phyloP scores from a whole-genome alignment of 2,329 filamentous ascomycete species.

The Zymoseptoria pseudotritici region DNA sequence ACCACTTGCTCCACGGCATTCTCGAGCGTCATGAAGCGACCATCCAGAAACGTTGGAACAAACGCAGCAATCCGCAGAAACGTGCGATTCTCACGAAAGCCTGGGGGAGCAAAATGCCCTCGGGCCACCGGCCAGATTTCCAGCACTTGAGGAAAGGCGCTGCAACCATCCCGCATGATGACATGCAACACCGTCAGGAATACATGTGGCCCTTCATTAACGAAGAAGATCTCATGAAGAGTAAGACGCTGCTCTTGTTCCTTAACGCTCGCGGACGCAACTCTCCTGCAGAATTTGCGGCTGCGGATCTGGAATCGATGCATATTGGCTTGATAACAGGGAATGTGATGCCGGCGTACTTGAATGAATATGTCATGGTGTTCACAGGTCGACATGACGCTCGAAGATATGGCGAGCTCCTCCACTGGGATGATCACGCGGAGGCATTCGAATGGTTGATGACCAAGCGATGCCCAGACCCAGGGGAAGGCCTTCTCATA shows the following conservation, averaged over 20 bases:
- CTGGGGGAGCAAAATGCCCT: slow-evolving; percentile 1
- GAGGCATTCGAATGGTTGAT: slow-evolving; percentile 4
- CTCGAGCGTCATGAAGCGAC: slow-evolving; percentile 5
- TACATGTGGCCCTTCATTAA: slow-evolving; percentile 2
- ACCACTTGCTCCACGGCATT: background rate
- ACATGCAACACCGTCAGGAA: background rate
- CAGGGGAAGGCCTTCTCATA: slow-evolving; percentile 8
- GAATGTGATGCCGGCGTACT: background rate
- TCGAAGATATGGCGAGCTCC: slow-evolving; percentile 1
- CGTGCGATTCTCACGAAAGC: slow-evolving; percentile 1
- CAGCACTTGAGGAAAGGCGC: background rate
- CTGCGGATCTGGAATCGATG: slow-evolving; percentile 5
- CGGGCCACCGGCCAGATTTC: slow-evolving; percentile 6
- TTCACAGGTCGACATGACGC: slow-evolving; percentile 1
- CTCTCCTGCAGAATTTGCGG: slow-evolving; percentile 5
- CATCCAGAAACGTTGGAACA: slow-evolving; percentile 7
- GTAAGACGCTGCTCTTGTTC: slow-evolving; percentile 3
- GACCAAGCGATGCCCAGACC: background rate
- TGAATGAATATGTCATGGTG: slow-evolving; percentile 3
- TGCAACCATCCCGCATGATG: background rate
- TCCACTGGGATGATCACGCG: slow-evolving; percentile 2
- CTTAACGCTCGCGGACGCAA: slow-evolving; percentile 4
- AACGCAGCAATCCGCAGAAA: slow-evolving; percentile 7
- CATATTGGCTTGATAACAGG: slow-evolving; percentile 3
- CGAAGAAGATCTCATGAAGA: slow-evolving; percentile 1